Base-by-base conservation (phyloP, 805 yeast species). In the Candida corydali region DNA sequence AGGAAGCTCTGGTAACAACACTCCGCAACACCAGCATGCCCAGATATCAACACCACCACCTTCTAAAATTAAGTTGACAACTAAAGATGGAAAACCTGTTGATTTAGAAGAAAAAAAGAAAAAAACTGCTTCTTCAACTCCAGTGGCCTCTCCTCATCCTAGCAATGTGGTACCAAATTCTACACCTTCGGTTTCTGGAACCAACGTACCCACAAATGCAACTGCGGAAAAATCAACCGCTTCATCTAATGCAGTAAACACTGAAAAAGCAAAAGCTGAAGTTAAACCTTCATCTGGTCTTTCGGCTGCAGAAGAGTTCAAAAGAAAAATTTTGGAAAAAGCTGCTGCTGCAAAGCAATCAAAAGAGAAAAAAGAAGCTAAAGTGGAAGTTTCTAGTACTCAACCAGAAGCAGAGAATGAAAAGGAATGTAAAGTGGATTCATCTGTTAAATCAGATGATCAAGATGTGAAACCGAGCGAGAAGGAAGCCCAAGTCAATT, bases 91-190 rank as follows among this genome's bases (percentile, higher is more conserved):
- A 5, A 63, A 59, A 38, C 63, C 55, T 30, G 57, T 65, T 26
- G 69, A 65, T 42, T 62, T 63, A 42, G 71, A 67, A 36, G 70
- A 63, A 30, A 63, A 64, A 52, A 61, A 57, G 45, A 63, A 56
- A 50, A 49, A 52, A 22, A 38, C 53, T n/a, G 48, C 51, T 8
- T 45, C 53, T 16, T 37, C 38, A 5, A 55, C 67, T 6, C 68
- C 70, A 4, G 44, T 49, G 11, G 45, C 60, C 5, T 61, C 66
- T 12, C 63, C 68, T 19, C 42, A 49, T 22, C 39, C 37, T 10
- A 36, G 30, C n/a, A 23, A 24, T 26, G 36, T 27, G 12, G 9
- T 33, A 11, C 26, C 32, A 14, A 41, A 45, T 28, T 17, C 34
- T 8, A 36, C 45, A 17, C 22, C 40, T n/a, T n/a, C n/a, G n/a